Evolutionary conservation across 148 eudicot species (phyloP), one percentile per base, ranked within the genome.

Genomic region (Camellia sinensis): DNA sequence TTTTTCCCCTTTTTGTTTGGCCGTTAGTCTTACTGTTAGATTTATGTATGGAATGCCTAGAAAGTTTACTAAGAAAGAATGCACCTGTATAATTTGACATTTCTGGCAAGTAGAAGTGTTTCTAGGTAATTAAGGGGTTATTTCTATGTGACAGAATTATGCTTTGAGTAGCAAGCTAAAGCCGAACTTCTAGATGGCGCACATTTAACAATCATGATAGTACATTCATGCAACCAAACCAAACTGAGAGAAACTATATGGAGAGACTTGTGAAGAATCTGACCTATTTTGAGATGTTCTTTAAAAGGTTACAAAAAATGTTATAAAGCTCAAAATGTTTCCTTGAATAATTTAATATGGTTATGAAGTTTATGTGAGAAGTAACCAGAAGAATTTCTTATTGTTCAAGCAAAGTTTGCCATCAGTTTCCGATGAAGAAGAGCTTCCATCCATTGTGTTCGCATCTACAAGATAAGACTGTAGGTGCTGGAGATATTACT

Each of bases 151-250:
- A 17, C 14, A 71, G 41, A 71, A 69, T 41, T 21, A 15, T 46
- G 48, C 21, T 70, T 17, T 9, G 29, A 18, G 13, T 12, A 13
- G 6, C 3, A 43, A 45, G 45, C 3, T 5, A 8, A 70, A 7
- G 18, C 3, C 45, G 29, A 22, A 3, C 48, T 3, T 68, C 50
- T 43, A 67, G 10, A 53, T 9, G 15, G 40, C 44, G 17, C 6
- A 7, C 18, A 53, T 11, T 11, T 12, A 53, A 6, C 3, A 44
- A 3, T 10, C 8, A 41, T 13, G 71, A 41, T 67, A 7, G 5
- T 14, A 40, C n/a, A 41, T 67, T 67, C 46, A 17, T 67, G 71
- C 71, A 67, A 15, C 72, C 72, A 46, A 70, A 46, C 54, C 50
- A 45, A 8, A 3, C 37, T 45, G 56, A 45, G 56, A 21, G 19